These are phyloP conservation scores for Lathyrus sativus DNA, from an alignment of 306 rosid genomes.

Conservation along the genomic window DNA sequence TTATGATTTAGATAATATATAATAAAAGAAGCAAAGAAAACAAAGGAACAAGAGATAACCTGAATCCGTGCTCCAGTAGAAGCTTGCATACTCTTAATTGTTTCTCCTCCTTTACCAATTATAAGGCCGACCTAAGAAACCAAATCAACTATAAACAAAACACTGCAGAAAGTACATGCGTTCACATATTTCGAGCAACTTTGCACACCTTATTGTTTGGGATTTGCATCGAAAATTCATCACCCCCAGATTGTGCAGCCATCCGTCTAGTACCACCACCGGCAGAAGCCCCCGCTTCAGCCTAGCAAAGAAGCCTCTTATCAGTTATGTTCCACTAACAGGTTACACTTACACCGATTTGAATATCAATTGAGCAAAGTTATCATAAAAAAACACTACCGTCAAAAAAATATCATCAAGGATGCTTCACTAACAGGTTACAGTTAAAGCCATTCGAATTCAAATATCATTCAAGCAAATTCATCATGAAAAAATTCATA, in stretches of 20 bases:
- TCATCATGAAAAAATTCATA: not conserved
- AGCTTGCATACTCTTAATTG: conserved; percentile 91
- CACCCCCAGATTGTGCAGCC: conserved; percentile 76
- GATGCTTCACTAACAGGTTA: not conserved
- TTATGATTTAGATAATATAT: not conserved
- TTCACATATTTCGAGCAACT: not conserved
- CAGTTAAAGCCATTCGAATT: not conserved
- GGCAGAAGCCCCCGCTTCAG: conserved; percentile 97
- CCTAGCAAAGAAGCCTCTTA: conserved; percentile 51
- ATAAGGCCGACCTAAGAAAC: conserved; percentile 84
- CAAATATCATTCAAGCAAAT: not conserved
- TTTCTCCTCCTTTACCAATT: conserved; percentile 97
- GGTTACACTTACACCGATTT: not conserved
- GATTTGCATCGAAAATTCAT: conserved; percentile 64
- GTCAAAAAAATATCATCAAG: not conserved
- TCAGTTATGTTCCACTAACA: not conserved
- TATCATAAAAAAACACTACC: conserved; percentile 3
- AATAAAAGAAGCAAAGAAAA: not conserved
- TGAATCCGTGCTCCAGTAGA: conserved; percentile 89
- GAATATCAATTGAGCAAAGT: not conserved
- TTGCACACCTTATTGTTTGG: conserved; percentile 82
- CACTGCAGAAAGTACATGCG: not conserved
- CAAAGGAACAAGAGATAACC: conserved; percentile 45
- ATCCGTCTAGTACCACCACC: conserved; percentile 63
- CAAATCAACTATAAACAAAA: not conserved